phyloP scores from a whole-genome alignment of 139 green algal species.

The Chlorella sp. region DNA sequence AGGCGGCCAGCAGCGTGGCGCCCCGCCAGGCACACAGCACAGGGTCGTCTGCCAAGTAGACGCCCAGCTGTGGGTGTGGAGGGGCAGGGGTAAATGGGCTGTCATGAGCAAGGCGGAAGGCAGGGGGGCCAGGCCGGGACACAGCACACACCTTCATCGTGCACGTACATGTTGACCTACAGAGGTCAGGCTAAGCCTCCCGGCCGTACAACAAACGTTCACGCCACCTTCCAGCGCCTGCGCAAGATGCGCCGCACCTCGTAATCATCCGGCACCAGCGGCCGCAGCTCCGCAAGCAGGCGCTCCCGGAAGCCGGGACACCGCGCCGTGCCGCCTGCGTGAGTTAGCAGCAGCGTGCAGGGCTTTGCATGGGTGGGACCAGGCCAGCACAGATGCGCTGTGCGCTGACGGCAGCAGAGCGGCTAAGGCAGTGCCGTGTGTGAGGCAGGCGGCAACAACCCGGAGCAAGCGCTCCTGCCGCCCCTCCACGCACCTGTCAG shows the following conservation, averaged over 20 bases:
- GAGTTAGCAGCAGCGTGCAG: neutral
- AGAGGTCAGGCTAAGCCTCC: neutral
- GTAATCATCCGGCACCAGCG: conserved; percentile 74
- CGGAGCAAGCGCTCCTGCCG: conserved; percentile 17
- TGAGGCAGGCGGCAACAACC: too few relatives aligned
- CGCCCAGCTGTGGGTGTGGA: conserved; percentile 24
- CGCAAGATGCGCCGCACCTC: conserved; percentile 39
- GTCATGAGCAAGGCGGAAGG: neutral
- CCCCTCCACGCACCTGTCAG: conserved; percentile 53
- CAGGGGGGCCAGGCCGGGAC: too few relatives aligned
- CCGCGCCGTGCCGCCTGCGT: conserved; percentile 43
- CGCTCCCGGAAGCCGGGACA: conserved; percentile 74
- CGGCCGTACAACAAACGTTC: neutral
- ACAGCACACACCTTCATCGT: too few relatives aligned
- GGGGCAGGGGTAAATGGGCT: too few relatives aligned
- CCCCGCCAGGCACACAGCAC: conserved; percentile 65
- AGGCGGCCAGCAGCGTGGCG: conserved; percentile 55
- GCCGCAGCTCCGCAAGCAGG: conserved; percentile 65
- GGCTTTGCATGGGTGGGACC: too few relatives aligned
- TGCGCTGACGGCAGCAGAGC: neutral
- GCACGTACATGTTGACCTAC: neutral
- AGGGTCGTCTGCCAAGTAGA: conserved; percentile 56
- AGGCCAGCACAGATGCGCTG: too few relatives aligned
- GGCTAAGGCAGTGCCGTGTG: too few relatives aligned
- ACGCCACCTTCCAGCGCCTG: neutral